Conservation (phyloP, 1,284 basidiomycete genomes). For the Peniophora sp. region DNA sequence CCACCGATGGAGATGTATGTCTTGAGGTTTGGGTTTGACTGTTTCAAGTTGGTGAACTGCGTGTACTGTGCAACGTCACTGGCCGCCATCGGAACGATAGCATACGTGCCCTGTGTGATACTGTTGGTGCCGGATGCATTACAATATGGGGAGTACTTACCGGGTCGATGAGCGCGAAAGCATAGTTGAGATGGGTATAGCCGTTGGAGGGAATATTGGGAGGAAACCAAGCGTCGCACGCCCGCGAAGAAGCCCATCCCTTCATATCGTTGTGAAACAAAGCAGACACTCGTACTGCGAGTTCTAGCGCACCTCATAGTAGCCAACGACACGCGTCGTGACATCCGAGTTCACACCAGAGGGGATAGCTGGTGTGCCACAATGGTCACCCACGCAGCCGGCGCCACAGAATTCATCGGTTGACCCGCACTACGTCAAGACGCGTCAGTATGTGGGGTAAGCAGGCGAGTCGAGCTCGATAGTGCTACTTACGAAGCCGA, state of each 20-base stretch:
- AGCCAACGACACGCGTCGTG: slow-evolving; percentile 3
- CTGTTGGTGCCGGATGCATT: neutral
- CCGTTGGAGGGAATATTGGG: slow-evolving; percentile 1
- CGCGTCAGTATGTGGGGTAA: neutral
- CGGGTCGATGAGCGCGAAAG: neutral
- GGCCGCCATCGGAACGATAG: neutral
- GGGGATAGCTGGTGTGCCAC: neutral
- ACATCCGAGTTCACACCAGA: neutral
- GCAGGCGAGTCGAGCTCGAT: neutral
- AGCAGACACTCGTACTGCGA: neutral
- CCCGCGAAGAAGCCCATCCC: slow-evolving; percentile 5
- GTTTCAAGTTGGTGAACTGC: slow-evolving; percentile 8
- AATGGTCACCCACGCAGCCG: slow-evolving; percentile 2
- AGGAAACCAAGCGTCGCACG: slow-evolving; percentile 5
- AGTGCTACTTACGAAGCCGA: slow-evolving; percentile 1
- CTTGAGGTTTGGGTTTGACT: slow-evolving; percentile 10
- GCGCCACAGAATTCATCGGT: slow-evolving; percentile 9
- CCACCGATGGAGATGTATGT: slow-evolving; percentile 11
- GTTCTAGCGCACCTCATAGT: slow-evolving; percentile 3
- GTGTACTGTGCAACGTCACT: slow-evolving; percentile 4
- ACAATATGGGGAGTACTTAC: too few relatives aligned
- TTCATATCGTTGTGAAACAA: slow-evolving; percentile 1
- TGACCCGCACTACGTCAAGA: slow-evolving; percentile 4
- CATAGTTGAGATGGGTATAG: slow-evolving; percentile 7
- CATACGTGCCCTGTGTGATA: slow-evolving; percentile 1